These are phyloP conservation scores for Solanum piurae DNA, from an alignment of 257 asterid genomes.

Conservation along the genomic window DNA sequence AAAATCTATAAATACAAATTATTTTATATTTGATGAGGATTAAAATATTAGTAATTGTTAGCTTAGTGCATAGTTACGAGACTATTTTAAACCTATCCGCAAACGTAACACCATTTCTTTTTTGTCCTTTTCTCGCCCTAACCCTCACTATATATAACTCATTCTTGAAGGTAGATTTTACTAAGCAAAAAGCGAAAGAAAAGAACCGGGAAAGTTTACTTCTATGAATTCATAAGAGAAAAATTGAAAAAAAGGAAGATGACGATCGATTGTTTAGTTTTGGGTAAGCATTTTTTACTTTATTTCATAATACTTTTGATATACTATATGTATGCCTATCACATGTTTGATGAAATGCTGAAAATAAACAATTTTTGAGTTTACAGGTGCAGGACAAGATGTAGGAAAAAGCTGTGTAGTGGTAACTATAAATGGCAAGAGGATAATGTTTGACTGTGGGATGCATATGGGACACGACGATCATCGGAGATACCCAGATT, in stretches of 20 bases:
- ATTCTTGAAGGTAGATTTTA: neutral
- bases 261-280: constrained; percentile 9
- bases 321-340: neutral
- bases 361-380: neutral
- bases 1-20: neutral
- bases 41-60: too few relatives aligned
- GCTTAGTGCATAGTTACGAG: neutral
- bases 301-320: neutral
- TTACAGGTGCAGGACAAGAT: constrained; percentile 90
- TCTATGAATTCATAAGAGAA: neutral
- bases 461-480: constrained; percentile 89
- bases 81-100: neutral
- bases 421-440: constrained; percentile 68
- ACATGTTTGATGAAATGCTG: neutral
- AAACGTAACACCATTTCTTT: neutral
- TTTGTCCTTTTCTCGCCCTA: neutral
- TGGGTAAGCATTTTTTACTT: neutral
- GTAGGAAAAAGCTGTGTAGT: constrained; percentile 96
- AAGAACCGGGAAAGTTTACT: neutral
- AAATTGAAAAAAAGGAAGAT: neutral
- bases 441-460: constrained; percentile 92
- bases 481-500: constrained; percentile 66
- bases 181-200: neutral
- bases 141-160: neutral
- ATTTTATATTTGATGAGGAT: neutral